A percentile compares a stretch with the other conserved stretches of the same genome.
These are phyloP conservation scores for Conringia planisiliqua DNA, from an alignment of 345 rosid species.

Conservation along the genomic window DNA sequence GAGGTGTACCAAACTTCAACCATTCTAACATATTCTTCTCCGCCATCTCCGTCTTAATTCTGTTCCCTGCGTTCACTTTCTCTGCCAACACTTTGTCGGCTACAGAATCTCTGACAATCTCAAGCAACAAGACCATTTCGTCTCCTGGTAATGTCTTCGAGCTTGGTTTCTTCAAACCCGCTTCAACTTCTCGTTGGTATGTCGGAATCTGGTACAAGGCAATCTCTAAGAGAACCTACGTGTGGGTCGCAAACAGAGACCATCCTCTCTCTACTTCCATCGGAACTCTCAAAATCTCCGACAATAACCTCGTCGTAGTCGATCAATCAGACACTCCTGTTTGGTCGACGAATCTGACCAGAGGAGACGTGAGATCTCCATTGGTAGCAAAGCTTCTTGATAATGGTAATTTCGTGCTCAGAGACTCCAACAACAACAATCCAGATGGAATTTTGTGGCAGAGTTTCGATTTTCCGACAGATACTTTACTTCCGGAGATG, in stretches of 20 bases:
- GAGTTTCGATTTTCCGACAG: constrained; percentile 77
- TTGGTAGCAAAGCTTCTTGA: constrained; percentile 55
- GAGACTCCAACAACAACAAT: constrained; percentile 28
- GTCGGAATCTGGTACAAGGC: constrained; percentile 81
- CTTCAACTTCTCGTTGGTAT: constrained; percentile 44
- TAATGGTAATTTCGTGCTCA: constrained; percentile 68
- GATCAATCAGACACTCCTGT: constrained; percentile 22
- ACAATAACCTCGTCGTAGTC: constrained; percentile 39
- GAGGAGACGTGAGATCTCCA: constrained; percentile 28
- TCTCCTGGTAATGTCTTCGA: constrained; percentile 56
- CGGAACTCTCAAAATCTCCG: constrained; percentile 43
- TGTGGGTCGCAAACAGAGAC: constrained; percentile 92
- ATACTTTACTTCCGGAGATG: constrained; percentile 76
- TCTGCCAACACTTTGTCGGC: constrained; percentile 46
- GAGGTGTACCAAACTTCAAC: constrained; percentile 12
- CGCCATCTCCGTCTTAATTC: constrained; percentile 24
- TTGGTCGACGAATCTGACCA: constrained; percentile 59
- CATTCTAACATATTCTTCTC: constrained; percentile 30
- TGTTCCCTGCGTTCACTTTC: constrained; percentile 37
- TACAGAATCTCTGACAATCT: constrained; percentile 39
- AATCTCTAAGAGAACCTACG: constrained; percentile 49
- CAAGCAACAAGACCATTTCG: constrained; percentile 45
- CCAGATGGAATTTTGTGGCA: constrained; percentile 52
- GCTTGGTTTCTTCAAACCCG: constrained; percentile 66
- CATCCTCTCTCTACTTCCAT: constrained; percentile 50